These are phyloP conservation scores for Teratosphaeria pseudoeucalypti DNA, from an alignment of 2,329 filamentous ascomycete species.

Conservation along the genomic window DNA sequence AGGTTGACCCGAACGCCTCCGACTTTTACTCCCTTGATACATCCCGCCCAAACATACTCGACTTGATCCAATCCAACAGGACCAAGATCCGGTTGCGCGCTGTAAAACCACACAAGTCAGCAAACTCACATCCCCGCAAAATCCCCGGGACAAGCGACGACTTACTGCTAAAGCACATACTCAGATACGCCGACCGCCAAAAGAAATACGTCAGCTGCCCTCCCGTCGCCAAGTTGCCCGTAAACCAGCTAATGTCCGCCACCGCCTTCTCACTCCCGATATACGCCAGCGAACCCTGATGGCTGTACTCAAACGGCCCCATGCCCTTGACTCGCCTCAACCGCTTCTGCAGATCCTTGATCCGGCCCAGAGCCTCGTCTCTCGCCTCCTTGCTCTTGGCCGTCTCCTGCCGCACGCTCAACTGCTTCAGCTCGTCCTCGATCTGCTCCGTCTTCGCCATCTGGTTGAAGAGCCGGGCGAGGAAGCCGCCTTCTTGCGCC, in stretches of 20 bases:
- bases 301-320: conserved; percentile 96
- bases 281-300: conserved; percentile 93
- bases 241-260: conserved; percentile 93
- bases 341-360: conserved; percentile 77
- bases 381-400: conserved; percentile 52
- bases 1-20: neutral
- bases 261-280: conserved; percentile 98
- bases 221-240: conserved; percentile 88
- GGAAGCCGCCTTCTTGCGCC: conserved; percentile 87
- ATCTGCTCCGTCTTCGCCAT: conserved; percentile 90
- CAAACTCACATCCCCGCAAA: neutral
- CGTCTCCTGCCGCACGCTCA: conserved; percentile 52
- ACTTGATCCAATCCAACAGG: conserved; percentile 90
- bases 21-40: conserved; percentile 62
- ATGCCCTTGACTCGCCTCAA: conserved; percentile 84
- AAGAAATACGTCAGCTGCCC: conserved; percentile 88
- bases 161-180: conserved; percentile 99
- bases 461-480: conserved; percentile 94
- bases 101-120: conserved; percentile 28
- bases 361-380: conserved; percentile 58
- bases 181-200: conserved; percentile 95
- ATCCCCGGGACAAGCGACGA: neutral
- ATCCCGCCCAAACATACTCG: conserved; percentile 91
- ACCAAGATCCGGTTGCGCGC: conserved; percentile 92
- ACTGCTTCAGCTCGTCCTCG: conserved; percentile 61